Conservation (phyloP, 306 rosid genomes). For the Myrica gale region DNA sequence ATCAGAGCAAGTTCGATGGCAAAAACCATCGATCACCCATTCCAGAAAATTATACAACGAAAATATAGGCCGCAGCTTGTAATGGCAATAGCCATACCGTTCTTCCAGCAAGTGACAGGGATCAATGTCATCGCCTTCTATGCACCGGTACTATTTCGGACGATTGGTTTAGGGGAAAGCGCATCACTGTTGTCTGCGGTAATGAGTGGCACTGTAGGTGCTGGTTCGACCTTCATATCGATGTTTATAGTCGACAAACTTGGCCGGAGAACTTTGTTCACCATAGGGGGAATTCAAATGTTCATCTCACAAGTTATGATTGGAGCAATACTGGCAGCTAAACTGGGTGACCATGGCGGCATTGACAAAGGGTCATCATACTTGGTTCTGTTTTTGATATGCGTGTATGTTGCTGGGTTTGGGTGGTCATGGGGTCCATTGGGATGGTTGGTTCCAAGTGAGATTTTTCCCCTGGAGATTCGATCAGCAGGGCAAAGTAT, state of each 20-base stretch:
- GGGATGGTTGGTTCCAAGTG: slow-evolving; percentile 14
- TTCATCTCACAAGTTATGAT: slow-evolving; percentile 1
- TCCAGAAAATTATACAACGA: slow-evolving; percentile 7
- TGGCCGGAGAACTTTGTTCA: slow-evolving; percentile 16
- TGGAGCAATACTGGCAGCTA: slow-evolving; percentile 6
- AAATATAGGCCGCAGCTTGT: slow-evolving; percentile 30
- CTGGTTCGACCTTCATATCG: slow-evolving; percentile 21
- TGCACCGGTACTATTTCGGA: slow-evolving; percentile 21
- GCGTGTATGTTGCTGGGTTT: slow-evolving; percentile 18
- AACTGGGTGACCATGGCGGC: slow-evolving; percentile 3
- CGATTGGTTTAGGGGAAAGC: slow-evolving; percentile 23
- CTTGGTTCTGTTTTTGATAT: slow-evolving; percentile 13
- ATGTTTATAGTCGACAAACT: slow-evolving; percentile 27
- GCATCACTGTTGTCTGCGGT: slow-evolving; percentile 22
- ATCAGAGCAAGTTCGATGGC: slow-evolving; percentile 9
- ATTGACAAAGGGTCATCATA: slow-evolving; percentile 18
- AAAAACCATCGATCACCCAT: not conserved
- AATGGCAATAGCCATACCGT: slow-evolving; percentile 24
- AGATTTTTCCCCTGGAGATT: slow-evolving; percentile 25
- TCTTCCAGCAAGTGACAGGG: slow-evolving; percentile 29
- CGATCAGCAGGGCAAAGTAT: slow-evolving; percentile 18
- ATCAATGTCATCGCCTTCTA: slow-evolving; percentile 30
- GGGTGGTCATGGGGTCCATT: slow-evolving; percentile 28
- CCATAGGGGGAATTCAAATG: slow-evolving; percentile 22
- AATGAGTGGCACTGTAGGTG: slow-evolving; percentile 19